Percentiles rank a stretch among this genome's conserved stretches.
phyloP scores from a whole-genome alignment of 2,329 filamentous ascomycete species.

The Aspergillus sp. region DNA sequence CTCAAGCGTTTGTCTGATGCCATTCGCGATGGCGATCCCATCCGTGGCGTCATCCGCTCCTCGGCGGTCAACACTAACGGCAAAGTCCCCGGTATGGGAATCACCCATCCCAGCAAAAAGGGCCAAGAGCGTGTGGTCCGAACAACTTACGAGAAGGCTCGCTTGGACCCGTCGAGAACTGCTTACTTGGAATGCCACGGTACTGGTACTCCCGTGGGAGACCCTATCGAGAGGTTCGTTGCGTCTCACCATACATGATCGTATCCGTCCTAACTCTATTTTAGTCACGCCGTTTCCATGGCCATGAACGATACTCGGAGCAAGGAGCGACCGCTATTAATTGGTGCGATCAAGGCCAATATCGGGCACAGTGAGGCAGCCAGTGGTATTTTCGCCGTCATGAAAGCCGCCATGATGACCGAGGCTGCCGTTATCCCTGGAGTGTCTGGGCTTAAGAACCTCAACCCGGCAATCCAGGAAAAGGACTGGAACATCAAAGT shows the following conservation, averaged over 20 bases:
- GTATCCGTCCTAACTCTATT: too few species aligned
- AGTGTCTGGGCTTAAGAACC: conserved; percentile 20
- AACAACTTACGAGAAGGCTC: conserved; percentile 36
- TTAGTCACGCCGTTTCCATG: conserved; percentile 15
- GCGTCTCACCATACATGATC: too few species aligned
- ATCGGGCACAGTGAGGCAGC: conserved; percentile 27
- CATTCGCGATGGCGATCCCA: conserved; percentile 18
- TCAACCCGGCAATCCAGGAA: conserved; percentile 16
- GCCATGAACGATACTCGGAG: conserved; percentile 7
- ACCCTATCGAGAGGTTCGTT: conserved; percentile 26
- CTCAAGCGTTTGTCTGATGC: conserved; percentile 34
- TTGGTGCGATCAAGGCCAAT: conserved; percentile 31
- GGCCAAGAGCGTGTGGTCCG: conserved; percentile 43
- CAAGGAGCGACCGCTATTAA: conserved; percentile 7
- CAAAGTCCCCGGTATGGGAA: conserved; percentile 17
- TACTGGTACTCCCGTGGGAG: conserved; percentile 41
- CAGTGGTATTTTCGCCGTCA: conserved; percentile 22
- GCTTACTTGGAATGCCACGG: conserved; percentile 46
- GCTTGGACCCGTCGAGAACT: conserved; percentile 30
- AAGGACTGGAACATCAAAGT: conserved; percentile 1
- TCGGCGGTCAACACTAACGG: conserved; percentile 17
- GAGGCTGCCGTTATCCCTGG: conserved; percentile 27
- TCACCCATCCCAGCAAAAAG: conserved; percentile 25
- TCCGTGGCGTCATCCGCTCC: conserved; percentile 18
- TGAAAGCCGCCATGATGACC: conserved; percentile 23